Conservation (phyloP, 192 early-diverging fungal species). For the Spizellomyces punctatus region DNA sequence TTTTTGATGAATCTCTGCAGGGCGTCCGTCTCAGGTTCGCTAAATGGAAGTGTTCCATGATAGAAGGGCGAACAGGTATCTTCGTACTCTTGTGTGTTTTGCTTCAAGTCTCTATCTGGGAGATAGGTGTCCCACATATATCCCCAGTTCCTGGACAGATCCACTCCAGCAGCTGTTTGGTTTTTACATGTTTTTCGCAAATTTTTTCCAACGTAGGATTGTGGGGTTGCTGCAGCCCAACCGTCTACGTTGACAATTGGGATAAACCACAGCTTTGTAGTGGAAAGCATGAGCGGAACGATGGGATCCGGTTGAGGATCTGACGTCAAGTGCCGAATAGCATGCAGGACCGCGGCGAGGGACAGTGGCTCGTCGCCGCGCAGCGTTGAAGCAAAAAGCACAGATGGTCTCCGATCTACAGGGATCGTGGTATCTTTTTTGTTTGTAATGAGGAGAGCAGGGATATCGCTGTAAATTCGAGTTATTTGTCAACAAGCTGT, state of each 20-base stretch:
- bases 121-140: slow-evolving; percentile 31
- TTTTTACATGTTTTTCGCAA: background rate
- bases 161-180: slow-evolving; percentile 7
- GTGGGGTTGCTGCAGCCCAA: background rate
- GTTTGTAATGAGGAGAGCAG: slow-evolving; percentile 4
- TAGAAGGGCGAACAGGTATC: slow-evolving; percentile 14
- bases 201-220: slow-evolving; percentile 10
- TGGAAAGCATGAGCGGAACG: background rate
- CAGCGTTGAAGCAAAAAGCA: slow-evolving; percentile 6
- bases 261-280: slow-evolving; percentile 14
- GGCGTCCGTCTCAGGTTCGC: slow-evolving; percentile 28
- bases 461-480: background rate
- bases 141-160: slow-evolving; percentile 21
- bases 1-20: slow-evolving; percentile 9
- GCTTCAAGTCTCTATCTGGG: background rate
- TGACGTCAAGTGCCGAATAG: background rate
- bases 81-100: slow-evolving; percentile 13
- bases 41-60: slow-evolving; percentile 26
- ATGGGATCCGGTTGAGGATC: background rate
- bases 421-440: background rate
- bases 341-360: slow-evolving; percentile 3
- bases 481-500: background rate
- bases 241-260: slow-evolving; percentile 25
- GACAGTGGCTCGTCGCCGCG: slow-evolving; percentile 23
- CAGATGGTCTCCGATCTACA: slow-evolving; percentile 5